These are phyloP conservation scores for Leishmania arabica DNA, from an alignment of 208 protist species.

Conservation along the genomic window DNA sequence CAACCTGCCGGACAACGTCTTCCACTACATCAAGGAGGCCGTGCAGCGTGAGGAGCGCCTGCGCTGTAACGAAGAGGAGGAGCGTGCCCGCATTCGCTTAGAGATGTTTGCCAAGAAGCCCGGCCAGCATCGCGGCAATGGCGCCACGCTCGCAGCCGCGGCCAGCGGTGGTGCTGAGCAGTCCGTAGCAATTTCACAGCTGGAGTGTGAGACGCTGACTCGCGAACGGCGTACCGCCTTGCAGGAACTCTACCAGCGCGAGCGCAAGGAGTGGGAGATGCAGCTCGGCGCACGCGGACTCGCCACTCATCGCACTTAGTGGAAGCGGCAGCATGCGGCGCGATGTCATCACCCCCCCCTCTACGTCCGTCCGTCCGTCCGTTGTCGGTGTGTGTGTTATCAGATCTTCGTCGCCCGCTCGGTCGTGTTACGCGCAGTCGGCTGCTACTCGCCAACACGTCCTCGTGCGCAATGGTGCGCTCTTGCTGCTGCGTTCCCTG, in stretches of 20 bases:
- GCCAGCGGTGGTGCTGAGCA: neutral
- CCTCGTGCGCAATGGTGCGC: neutral
- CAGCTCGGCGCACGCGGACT: slow-evolving; percentile 56
- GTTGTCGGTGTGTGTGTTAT: neutral
- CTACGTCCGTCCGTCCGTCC: neutral
- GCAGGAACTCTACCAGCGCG: slow-evolving; percentile 57
- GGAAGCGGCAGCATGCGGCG: neutral
- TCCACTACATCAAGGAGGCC: slow-evolving; percentile 68
- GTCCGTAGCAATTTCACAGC: slow-evolving; percentile 6
- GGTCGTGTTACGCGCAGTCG: neutral
- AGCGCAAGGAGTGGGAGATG: slow-evolving; percentile 64
- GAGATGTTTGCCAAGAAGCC: slow-evolving; percentile 28
- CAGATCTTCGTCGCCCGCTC: no score
- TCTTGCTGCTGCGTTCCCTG: neutral
- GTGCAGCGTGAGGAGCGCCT: slow-evolving; percentile 75
- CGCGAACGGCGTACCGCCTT: slow-evolving; percentile 67
- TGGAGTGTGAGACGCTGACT: slow-evolving; percentile 37
- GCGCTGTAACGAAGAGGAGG: slow-evolving; percentile 64
- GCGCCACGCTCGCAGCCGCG: neutral
- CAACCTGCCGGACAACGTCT: slow-evolving; percentile 87
- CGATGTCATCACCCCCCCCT: neutral
- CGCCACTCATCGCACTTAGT: slow-evolving; percentile 7
- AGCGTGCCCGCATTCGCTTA: slow-evolving; percentile 48
- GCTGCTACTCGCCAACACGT: neutral
- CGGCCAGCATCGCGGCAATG: slow-evolving; percentile 28